Base-by-base conservation (phyloP, 2,329 filamentous ascomycete species). In the Phaeosphaeria sp. region DNA sequence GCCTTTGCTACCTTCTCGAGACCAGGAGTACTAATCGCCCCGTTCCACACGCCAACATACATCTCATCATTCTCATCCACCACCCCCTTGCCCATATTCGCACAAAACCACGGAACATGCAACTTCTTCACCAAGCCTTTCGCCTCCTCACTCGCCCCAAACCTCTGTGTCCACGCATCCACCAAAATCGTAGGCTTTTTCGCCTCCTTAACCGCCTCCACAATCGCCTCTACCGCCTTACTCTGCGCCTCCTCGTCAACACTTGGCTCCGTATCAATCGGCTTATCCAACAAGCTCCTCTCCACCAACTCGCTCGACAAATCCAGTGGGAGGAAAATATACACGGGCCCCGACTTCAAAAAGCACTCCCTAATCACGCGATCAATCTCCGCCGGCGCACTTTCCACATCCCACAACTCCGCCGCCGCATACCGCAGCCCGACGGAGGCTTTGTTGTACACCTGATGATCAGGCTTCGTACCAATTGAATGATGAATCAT, bases 401-500 rank as follows among this genome's bases (percentile, higher is more conserved):
- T 77, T 27, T 76, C 60, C 21, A 76, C 54, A 53, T 79, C 78
- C 74, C 74, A 76, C 5, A 81, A 64, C 56, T 79, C 74, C 1
- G 79, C 79, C 24, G 76, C 78, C 0, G 78, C 76, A 44, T 71
- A 72, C 4, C 79, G 67, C 47, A 79, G 69, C 1, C 67, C 69
- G 24, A 64, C 69, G 2, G 77, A 77, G 20, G 78, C 77, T 27
- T 74, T 74, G 55, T 76, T 79, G 64, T 80, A 81, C n/a, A 67
- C 56, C 56, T 75, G 71, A 36, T 81, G 79, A 57, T 81, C 74
- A 0, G 79, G 79, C n/a, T 69, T 69, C 7, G 69, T 64, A 2
- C 76, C 79, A 59, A 81, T 79, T 9, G 77, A 78, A 61, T 81
- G 79, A 55, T 81, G 79, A 44, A 81, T 81, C 78, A 81, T 79